Conservation (phyloP, 208 protist genomes). For the Trypanosomatidae sp. region DNA sequence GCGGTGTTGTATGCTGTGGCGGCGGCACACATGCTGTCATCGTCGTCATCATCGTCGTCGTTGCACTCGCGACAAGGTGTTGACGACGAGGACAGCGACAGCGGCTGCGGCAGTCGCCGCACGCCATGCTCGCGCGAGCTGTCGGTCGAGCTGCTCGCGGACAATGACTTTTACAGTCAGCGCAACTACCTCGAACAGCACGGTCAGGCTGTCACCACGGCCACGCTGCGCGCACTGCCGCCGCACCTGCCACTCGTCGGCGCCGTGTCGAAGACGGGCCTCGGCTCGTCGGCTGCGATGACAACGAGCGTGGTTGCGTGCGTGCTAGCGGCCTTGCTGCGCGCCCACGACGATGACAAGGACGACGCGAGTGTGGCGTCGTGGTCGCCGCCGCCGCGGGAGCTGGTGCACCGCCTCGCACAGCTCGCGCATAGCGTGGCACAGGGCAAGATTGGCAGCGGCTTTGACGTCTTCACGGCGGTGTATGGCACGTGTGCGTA, state of each 20-base stretch:
- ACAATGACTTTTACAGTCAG: constrained; percentile 91
- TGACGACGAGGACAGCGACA: background rate
- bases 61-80: too few relatives aligned
- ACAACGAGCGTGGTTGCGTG: constrained; percentile 86
- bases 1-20: constrained; percentile 55
- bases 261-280: constrained; percentile 89
- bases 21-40: constrained; percentile 12
- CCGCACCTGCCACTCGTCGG: constrained; percentile 54
- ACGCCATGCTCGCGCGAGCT: too few relatives aligned
- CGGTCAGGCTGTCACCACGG: constrained; percentile 25
- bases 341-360: background rate
- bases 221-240: constrained; percentile 45
- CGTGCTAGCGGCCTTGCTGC: constrained; percentile 46
- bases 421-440: constrained; percentile 91
- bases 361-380: too few relatives aligned
- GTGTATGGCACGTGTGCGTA: constrained; percentile 90
- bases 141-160: constrained; percentile 74
- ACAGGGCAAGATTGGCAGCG: constrained; percentile 94
- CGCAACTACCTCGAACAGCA: constrained; percentile 60
- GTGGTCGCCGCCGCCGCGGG: constrained; percentile 9
- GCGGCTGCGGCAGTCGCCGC: too few relatives aligned
- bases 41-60: too few relatives aligned
- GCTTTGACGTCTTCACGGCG: constrained; percentile 94
- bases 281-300: constrained; percentile 91
- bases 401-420: constrained; percentile 84